Conservation (phyloP, 202 grass and related monocot species). For the Setaria viridis region DNA sequence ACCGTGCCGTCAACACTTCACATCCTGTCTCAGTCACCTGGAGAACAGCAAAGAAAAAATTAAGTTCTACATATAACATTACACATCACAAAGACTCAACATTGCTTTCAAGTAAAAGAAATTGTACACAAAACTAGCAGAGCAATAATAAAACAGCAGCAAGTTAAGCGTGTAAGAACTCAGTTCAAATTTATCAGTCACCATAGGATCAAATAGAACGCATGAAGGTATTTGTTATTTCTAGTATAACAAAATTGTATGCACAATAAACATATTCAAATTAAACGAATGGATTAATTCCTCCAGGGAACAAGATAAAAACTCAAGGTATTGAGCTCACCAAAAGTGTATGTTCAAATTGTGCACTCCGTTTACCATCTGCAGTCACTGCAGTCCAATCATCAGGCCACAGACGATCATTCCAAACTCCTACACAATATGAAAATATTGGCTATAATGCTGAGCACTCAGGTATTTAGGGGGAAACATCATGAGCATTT, state of each 20-base stretch:
- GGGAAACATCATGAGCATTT: constrained; percentile 8
- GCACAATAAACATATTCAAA: background rate
- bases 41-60: constrained; percentile 21
- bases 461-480: background rate
- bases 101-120: background rate
- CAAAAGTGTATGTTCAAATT: constrained; percentile 99
- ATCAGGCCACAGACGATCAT: constrained; percentile 88
- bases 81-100: background rate
- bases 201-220: background rate
- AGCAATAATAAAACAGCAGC: background rate
- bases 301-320: constrained; percentile 7
- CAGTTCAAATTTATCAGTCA: background rate
- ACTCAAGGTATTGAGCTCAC: constrained; percentile 52
- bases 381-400: constrained; percentile 93
- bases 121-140: background rate
- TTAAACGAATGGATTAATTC: constrained; percentile 10
- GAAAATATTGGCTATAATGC: constrained; percentile 24
- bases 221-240: background rate
- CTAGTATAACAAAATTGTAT: background rate
- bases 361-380: constrained; percentile 98
- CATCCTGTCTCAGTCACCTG: constrained; percentile 94
- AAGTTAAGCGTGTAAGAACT: background rate
- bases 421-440: constrained; percentile 79
- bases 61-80: background rate
- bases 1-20: constrained; percentile 84